phyloP scores from a whole-genome alignment of 2,329 filamentous ascomycete genomes.

The Arthrocladium fulminans region DNA sequence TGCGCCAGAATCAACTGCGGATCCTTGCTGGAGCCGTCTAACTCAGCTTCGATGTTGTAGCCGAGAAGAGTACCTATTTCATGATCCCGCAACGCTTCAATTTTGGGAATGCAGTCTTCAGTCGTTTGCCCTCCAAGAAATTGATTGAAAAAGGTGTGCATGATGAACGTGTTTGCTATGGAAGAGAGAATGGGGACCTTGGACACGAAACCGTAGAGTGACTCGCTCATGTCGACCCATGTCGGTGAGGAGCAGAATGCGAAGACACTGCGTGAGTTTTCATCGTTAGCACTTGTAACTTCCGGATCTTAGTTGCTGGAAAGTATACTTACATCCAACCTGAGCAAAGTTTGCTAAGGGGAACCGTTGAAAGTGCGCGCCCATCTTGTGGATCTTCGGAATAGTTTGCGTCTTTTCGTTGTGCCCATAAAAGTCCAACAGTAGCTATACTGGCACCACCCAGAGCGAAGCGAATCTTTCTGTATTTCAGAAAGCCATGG shows the following conservation, averaged over 20 bases:
- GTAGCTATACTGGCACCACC: not conserved
- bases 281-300: not conserved
- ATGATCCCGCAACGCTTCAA: not conserved
- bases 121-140: not conserved
- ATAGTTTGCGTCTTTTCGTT: not conserved
- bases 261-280: not conserved
- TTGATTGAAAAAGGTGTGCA: constrained; percentile 2
- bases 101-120: not conserved
- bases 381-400: not conserved
- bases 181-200: not conserved
- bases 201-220: not conserved
- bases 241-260: constrained; percentile 2
- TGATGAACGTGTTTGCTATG: not conserved
- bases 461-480: no score
- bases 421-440: not conserved
- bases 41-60: constrained; percentile 1
- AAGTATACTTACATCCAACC: constrained; percentile 1
- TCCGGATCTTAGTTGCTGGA: not conserved
- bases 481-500: no score
- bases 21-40: not conserved
- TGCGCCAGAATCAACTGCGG: not conserved
- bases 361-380: not conserved
- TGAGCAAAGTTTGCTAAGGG: not conserved
- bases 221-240: not conserved
- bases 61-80: not conserved